Conservation (phyloP, 768 basidiomycete genomes). For the Tephrocybe sp. region DNA sequence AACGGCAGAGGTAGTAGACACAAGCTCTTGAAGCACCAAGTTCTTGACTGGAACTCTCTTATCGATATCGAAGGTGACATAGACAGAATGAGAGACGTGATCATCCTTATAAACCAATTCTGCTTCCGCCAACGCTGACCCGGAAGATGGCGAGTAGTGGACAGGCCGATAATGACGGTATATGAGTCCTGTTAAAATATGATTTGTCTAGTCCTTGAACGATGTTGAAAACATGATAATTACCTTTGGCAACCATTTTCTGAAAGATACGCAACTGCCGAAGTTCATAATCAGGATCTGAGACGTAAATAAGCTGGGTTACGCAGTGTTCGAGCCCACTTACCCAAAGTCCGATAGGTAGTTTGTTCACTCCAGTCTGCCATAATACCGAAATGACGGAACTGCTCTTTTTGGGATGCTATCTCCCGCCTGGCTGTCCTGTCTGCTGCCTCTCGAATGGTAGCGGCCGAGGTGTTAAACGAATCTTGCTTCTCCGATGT, state of each 20-base stretch:
- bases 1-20: slow-evolving; percentile 32
- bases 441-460: slow-evolving; percentile 71
- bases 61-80: slow-evolving; percentile 75
- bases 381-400: slow-evolving; percentile 85
- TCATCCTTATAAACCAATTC: slow-evolving; percentile 90
- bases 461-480: slow-evolving; percentile 50
- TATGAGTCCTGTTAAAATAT: slow-evolving; percentile 67
- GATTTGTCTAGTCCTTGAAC: too few relatives aligned
- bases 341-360: slow-evolving; percentile 88
- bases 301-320: neutral
- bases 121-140: slow-evolving; percentile 92
- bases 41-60: slow-evolving; percentile 18
- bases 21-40: slow-evolving; percentile 29
- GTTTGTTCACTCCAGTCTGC: slow-evolving; percentile 76
- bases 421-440: slow-evolving; percentile 75
- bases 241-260: slow-evolving; percentile 85
- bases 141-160: slow-evolving; percentile 93
- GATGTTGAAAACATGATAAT: neutral
- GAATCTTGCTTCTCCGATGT: slow-evolving; percentile 48
- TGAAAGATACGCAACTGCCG: slow-evolving; percentile 85
- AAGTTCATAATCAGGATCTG: slow-evolving; percentile 87
- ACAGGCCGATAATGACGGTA: slow-evolving; percentile 88
- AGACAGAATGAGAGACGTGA: slow-evolving; percentile 86
- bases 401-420: slow-evolving; percentile 74
- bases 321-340: slow-evolving; percentile 2